Evolutionary conservation across 2,329 filamentous ascomycete genomes (phyloP).

Genomic region (Colletotrichum endophyticum): DNA sequence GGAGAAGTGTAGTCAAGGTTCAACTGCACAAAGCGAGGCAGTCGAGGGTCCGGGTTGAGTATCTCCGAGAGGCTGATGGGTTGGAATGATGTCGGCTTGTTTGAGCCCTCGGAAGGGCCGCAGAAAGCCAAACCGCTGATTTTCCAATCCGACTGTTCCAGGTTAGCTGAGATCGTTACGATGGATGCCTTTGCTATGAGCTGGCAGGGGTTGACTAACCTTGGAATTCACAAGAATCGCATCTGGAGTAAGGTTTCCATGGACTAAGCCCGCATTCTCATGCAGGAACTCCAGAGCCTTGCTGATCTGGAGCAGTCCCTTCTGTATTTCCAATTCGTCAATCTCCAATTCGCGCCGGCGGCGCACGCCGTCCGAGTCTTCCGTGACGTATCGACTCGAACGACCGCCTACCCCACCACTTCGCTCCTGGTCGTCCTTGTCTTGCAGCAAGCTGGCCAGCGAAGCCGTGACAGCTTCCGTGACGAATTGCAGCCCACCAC

Average conservation of each 20-base stretch:
- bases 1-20: conserved; percentile 94
- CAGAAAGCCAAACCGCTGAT: conserved; percentile 93
- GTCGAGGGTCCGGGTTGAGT: conserved; percentile 81
- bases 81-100: conserved; percentile 75
- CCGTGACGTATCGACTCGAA: conserved; percentile 79
- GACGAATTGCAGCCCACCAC: conserved; percentile 92
- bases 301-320: conserved; percentile 89
- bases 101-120: conserved; percentile 78
- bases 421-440: conserved; percentile 88
- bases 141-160: conserved; percentile 88
- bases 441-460: conserved; percentile 79
- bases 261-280: conserved; percentile 91
- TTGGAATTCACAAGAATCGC: conserved; percentile 94
- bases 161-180: conserved; percentile 29
- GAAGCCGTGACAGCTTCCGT: conserved; percentile 91
- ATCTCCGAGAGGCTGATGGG: conserved; percentile 84
- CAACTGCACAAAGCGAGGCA: conserved; percentile 84
- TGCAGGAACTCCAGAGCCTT: conserved; percentile 96
- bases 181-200: neutral
- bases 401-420: conserved; percentile 71
- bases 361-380: conserved; percentile 76
- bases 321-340: conserved; percentile 97
- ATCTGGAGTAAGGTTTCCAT: conserved; percentile 93
- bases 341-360: conserved; percentile 86
- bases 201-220: conserved; percentile 47